Evolutionary conservation across 306 rosid genomes (phyloP).

Genomic region (Vigna mungo): DNA sequence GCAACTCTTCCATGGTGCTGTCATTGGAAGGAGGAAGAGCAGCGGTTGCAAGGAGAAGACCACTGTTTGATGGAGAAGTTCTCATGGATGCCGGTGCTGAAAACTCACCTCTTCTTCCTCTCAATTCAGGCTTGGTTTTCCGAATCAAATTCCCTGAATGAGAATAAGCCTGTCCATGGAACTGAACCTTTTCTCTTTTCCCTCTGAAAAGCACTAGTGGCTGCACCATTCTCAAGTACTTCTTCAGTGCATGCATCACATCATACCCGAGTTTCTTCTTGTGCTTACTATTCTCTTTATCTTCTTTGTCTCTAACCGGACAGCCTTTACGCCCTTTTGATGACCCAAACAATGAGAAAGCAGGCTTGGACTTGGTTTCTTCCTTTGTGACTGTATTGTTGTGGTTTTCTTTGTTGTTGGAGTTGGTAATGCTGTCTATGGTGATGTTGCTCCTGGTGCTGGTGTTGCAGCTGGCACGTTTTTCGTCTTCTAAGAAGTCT

Average conservation of each 20-base stretch:
- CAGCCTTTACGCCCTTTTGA: conserved; percentile 59
- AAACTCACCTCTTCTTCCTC: conserved; percentile 75
- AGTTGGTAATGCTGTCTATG: conserved; percentile 19
- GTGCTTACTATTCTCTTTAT: conserved; percentile 48
- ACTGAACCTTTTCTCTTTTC: conserved; percentile 57
- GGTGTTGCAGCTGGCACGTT: conserved; percentile 32
- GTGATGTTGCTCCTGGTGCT: conserved; percentile 44
- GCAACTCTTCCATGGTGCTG: conserved; percentile 96
- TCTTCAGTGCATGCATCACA: conserved; percentile 66
- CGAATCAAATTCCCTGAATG: conserved; percentile 74
- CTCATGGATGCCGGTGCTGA: conserved; percentile 99
- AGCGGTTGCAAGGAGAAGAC: conserved; percentile 64
- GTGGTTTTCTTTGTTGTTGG: conserved; percentile 36
- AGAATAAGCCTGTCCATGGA: conserved; percentile 62
- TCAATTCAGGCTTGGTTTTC: conserved; percentile 54
- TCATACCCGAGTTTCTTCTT: conserved; percentile 60
- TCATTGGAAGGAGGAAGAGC: conserved; percentile 64
- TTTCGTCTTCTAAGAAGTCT: conserved; percentile 48
- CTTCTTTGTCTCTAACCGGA: conserved; percentile 54
- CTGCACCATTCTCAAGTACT: conserved; percentile 68
- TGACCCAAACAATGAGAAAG: conserved; percentile 77
- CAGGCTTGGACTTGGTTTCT: conserved; percentile 44
- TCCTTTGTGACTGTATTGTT: conserved; percentile 45
- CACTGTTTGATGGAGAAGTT: conserved; percentile 90
- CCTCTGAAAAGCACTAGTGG: conserved; percentile 63